A percentile compares a stretch with the other conserved stretches of the same genome.
Evolutionary conservation across 371 early-diverging fungal species (phyloP).

Genomic region (Sporodiniella umbellata): DNA sequence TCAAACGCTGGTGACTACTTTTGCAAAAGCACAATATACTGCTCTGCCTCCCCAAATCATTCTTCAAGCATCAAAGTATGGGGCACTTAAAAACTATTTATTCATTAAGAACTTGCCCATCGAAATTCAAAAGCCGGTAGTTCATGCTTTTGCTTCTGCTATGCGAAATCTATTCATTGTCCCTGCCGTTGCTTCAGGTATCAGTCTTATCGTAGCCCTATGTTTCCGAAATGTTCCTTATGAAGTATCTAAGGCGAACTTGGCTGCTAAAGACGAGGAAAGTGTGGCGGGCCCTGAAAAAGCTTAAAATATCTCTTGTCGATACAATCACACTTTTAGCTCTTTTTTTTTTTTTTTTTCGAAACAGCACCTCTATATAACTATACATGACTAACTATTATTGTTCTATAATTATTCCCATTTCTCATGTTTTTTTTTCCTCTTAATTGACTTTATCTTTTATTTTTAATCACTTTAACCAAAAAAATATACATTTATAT

Average conservation of each 20-base stretch:
- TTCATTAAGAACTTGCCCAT: conserved; percentile 30
- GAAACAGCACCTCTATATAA: too few relatives aligned
- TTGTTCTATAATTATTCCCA: too few relatives aligned
- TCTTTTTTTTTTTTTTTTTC: too few relatives aligned
- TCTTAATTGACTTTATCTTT: too few relatives aligned
- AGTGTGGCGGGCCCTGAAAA: not conserved
- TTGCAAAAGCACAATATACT: conserved; percentile 18
- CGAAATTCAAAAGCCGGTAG: conserved; percentile 35
- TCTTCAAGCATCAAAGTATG: conserved; percentile 19
- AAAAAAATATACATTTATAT: too few relatives aligned
- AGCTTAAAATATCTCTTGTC: not conserved
- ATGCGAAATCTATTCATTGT: conserved; percentile 58
- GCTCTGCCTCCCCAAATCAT: conserved; percentile 18
- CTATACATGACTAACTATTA: too few relatives aligned
- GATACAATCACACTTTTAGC: too few relatives aligned
- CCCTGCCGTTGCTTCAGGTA: conserved; percentile 51
- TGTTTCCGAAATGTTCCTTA: conserved; percentile 38
- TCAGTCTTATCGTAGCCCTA: conserved; percentile 50
- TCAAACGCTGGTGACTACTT: conserved; percentile 24
- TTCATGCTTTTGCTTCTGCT: conserved; percentile 57
- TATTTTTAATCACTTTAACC: too few relatives aligned
- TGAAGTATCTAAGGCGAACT: conserved; percentile 3
- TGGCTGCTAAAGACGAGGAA: conserved; percentile 8
- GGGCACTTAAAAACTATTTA: conserved; percentile 34
- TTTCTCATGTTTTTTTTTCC: too few relatives aligned